Percentiles rank a stretch among this genome's conserved stretches.
Conservation (phyloP, 2,329 filamentous ascomycete genomes). For the Lithohypha guttulata region DNA sequence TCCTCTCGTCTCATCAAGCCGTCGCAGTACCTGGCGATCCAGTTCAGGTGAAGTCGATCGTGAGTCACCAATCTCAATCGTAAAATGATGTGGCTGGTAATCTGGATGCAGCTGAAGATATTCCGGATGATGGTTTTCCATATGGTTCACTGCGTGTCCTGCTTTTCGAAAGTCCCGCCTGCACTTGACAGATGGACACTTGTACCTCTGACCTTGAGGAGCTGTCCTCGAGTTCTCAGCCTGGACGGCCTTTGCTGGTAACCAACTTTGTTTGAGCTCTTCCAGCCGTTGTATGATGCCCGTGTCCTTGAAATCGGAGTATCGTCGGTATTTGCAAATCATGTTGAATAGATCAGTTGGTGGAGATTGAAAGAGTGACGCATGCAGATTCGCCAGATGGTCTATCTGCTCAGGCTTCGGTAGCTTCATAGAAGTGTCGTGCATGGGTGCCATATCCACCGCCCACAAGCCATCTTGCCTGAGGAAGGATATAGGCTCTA, state of each 20-base stretch:
- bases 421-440: not conserved
- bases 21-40: too few relatives aligned
- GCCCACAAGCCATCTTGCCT: not conserved
- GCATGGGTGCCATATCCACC: not conserved
- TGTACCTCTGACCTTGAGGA: conserved; percentile 10
- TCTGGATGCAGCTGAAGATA: conserved; percentile 9
- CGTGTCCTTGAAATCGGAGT: not conserved
- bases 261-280: not conserved
- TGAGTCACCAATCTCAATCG: not conserved
- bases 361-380: not conserved
- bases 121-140: conserved; percentile 9
- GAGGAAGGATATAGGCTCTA: not conserved
- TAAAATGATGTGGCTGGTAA: conserved; percentile 4
- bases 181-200: conserved; percentile 14
- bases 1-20: too few relatives aligned
- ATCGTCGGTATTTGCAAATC: not conserved
- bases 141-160: conserved; percentile 14
- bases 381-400: not conserved
- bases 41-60: not conserved
- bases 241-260: not conserved
- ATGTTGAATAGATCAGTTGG: conserved; percentile 3
- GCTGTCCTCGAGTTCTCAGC: conserved; percentile 10
- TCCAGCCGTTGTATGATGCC: not conserved
- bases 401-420: not conserved
- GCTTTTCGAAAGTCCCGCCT: conserved; percentile 9